These are phyloP conservation scores for Daldinia sp. DNA, from an alignment of 2,329 filamentous ascomycete species.

Conservation along the genomic window DNA sequence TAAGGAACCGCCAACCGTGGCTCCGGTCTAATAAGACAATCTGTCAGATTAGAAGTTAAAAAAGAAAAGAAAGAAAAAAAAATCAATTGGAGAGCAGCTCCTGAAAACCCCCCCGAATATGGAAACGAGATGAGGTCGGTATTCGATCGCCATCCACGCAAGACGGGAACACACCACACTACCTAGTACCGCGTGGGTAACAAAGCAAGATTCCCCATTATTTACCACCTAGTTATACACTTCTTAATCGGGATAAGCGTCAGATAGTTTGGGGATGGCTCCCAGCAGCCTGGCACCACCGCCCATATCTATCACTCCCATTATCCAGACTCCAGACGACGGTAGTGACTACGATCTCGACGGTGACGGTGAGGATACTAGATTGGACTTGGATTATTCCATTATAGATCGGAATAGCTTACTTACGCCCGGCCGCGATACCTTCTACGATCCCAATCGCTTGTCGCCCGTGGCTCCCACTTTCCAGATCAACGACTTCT, in stretches of 20 bases:
- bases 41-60: constrained; percentile 6
- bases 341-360: not conserved
- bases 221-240: constrained; percentile 22
- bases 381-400: constrained; percentile 16
- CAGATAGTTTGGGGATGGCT: constrained; percentile 41
- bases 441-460: constrained; percentile 46
- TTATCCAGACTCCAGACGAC: constrained; percentile 43
- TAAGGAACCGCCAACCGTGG: not conserved
- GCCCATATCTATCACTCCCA: constrained; percentile 44
- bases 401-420: constrained; percentile 31
- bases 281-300: constrained; percentile 37
- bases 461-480: constrained; percentile 45
- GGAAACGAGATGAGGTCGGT: constrained; percentile 39
- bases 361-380: constrained; percentile 18
- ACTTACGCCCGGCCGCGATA: constrained; percentile 34
- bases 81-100: not conserved
- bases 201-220: constrained; percentile 20
- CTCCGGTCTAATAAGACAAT: constrained; percentile 21
- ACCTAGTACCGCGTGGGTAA: constrained; percentile 22
- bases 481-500: constrained; percentile 38
- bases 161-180: constrained; percentile 8
- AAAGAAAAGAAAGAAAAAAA: not conserved
- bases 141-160: constrained; percentile 25
- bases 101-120: constrained; percentile 18
- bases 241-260: constrained; percentile 43